Conservation (phyloP, 129 eudicot genomes). For the sunflower (Helianthus annuus) region DNA sequence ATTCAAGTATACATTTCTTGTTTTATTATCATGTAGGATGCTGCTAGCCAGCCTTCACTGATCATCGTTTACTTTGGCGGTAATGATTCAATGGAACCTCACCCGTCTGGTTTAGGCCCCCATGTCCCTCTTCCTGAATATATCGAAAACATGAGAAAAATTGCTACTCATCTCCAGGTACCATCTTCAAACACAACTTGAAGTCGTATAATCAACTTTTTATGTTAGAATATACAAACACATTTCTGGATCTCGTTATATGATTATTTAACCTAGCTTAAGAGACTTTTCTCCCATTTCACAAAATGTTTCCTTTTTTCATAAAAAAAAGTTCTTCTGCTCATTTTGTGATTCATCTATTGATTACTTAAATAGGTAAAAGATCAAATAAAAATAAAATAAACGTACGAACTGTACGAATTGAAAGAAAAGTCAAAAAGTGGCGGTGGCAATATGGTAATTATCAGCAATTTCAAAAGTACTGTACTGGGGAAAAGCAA, state of each 20-base stretch:
- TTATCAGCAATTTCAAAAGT: no score
- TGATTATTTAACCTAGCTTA: background rate
- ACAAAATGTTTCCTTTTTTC: background rate
- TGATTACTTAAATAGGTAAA: background rate
- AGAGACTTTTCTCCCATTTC: background rate
- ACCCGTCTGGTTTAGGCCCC: conserved; percentile 89
- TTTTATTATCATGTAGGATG: conserved; percentile 54
- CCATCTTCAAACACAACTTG: conserved; percentile 1
- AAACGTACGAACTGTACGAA: no score
- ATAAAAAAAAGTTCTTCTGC: background rate
- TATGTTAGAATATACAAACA: background rate
- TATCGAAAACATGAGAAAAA: conserved; percentile 76
- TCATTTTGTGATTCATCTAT: background rate
- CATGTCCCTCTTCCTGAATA: conserved; percentile 97
- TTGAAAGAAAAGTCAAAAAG: no score
- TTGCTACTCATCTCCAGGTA: conserved; percentile 83
- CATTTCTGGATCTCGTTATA: background rate
- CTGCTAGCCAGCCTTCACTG: conserved; percentile 68
- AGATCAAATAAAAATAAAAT: no score
- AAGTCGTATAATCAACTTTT: background rate
- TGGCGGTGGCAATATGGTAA: no score
- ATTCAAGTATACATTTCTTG: conserved; percentile 5
- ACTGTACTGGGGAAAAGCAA: no score
- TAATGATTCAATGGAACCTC: conserved; percentile 93
- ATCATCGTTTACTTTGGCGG: conserved; percentile 95